Percentiles rank a stretch among this genome's conserved stretches.
Evolutionary conservation across 1,139 yeast species (phyloP).

Genomic region (Kodamaea arcana): DNA sequence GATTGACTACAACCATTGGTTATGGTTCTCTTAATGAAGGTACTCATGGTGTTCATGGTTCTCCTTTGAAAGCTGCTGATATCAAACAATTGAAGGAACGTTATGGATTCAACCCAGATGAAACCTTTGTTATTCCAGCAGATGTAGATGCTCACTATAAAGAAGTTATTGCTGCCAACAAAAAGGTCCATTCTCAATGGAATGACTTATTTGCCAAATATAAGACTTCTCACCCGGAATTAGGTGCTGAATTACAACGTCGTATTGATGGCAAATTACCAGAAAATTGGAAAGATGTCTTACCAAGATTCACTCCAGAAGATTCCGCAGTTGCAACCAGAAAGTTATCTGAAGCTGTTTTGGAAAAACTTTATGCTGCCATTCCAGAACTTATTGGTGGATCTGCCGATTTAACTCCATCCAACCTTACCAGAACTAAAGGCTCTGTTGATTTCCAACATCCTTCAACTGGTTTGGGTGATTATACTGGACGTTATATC

Average conservation of each 20-base stretch:
- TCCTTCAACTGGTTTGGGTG: constrained; percentile 75
- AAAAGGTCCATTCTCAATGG: constrained; percentile 72
- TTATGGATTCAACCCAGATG: constrained; percentile 86
- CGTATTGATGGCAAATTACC: constrained; percentile 83
- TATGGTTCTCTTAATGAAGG: constrained; percentile 87
- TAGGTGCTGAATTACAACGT: constrained; percentile 78
- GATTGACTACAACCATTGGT: constrained; percentile 90
- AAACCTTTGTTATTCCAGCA: constrained; percentile 73
- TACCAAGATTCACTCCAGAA: constrained; percentile 74
- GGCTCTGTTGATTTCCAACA: constrained; percentile 93
- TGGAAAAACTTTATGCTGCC: constrained; percentile 57
- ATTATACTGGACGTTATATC: constrained; percentile 88
- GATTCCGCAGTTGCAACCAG: constrained; percentile 92
- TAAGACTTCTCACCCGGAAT: constrained; percentile 67
- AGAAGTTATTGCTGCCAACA: constrained; percentile 53
- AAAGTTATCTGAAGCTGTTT: constrained; percentile 85
- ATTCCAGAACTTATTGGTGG: constrained; percentile 96
- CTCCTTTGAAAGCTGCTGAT: constrained; percentile 95
- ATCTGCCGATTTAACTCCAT: constrained; percentile 97
- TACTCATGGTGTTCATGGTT: constrained; percentile 93
- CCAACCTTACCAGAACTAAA: constrained; percentile 90
- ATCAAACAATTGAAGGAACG: constrained; percentile 78
- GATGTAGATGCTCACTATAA: constrained; percentile 75
- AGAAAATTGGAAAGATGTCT: constrained; percentile 68
- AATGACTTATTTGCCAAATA: constrained; percentile 58